Base-by-base conservation (phyloP, 2,329 filamentous ascomycete genomes). In the Metarhizium anisopliae region DNA sequence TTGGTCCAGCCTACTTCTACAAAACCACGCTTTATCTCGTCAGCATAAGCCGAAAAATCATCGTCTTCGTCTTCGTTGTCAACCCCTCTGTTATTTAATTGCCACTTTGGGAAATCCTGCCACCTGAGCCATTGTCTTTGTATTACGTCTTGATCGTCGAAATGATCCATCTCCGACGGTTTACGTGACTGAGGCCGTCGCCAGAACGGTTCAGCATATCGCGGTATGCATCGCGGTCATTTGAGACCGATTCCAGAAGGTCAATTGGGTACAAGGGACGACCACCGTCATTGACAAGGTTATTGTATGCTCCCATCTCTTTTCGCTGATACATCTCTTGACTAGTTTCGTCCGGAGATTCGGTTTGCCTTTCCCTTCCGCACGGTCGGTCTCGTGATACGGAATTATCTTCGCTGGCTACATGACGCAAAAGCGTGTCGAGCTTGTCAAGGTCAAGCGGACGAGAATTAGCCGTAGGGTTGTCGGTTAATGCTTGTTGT, bases 71-170 rank as follows among this genome's bases (percentile, higher is more conserved):
- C 56, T 16, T 60, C 3, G 32, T 35, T 49, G 10, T 38, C 55
- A 6, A 58, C 56, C 6, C 49, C 57, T 25, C 66, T 58, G 42
- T 66, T 67, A 18, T 62, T 58, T 52, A 60, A 58, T 63, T 70
- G 67, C 61, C 63, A 70, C n/a, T 56, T 61, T 35, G 65, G 63
- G 57, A 72, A 72, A 11, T 59, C 51, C 52, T 57, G 29, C 70
- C 67, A 71, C 51, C 59, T 59, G 30, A 36, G 8, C 51, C 61
- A 51, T 58, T 71, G 68, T 45, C 18, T 50, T 52, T 18, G 11
- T 52, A 70, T 69, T 36, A 66, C 60, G 6, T 18, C 47, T 20
- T 40, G 32, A n/a, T 2, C 6, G 20, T 30, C 0, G 1, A 43
- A 50, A 14, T 11, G 5, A 55, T 59, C 50, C 54, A 56, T 16